phyloP scores from a whole-genome alignment of 176 grass and related monocot species.

The Triticum turgidum region DNA sequence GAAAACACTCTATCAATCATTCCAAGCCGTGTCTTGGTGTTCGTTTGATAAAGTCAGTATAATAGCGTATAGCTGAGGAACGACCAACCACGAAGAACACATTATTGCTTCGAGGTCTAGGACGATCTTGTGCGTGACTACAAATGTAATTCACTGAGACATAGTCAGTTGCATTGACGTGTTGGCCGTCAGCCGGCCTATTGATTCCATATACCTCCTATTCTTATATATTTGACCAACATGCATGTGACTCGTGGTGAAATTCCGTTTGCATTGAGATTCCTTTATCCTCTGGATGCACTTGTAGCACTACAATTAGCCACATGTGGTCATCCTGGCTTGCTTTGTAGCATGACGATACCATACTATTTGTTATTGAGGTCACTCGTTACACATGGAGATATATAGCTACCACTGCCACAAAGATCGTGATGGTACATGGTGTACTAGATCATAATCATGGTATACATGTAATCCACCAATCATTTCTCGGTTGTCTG shows the following conservation, averaged over 20 bases:
- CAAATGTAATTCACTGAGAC: neutral
- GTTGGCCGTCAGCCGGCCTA: neutral
- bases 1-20: no score
- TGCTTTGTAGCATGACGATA: neutral
- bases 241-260: neutral
- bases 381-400: neutral
- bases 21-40: no score
- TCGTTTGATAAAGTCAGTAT: no score
- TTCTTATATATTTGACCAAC: neutral
- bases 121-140: neutral
- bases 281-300: neutral
- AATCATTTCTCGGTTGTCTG: neutral
- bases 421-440: neutral
- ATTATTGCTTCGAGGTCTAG: no score
- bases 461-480: neutral
- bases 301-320: neutral
- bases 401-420: neutral
- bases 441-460: neutral
- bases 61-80: no score
- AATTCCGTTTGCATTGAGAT: neutral
- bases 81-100: no score
- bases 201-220: neutral
- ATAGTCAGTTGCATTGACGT: neutral
- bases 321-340: neutral
- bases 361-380: neutral